Percentiles rank a stretch among this genome's conserved stretches.
Conservation (phyloP, 2,329 filamentous ascomycete genomes). For the Calonectria ilicicola region DNA sequence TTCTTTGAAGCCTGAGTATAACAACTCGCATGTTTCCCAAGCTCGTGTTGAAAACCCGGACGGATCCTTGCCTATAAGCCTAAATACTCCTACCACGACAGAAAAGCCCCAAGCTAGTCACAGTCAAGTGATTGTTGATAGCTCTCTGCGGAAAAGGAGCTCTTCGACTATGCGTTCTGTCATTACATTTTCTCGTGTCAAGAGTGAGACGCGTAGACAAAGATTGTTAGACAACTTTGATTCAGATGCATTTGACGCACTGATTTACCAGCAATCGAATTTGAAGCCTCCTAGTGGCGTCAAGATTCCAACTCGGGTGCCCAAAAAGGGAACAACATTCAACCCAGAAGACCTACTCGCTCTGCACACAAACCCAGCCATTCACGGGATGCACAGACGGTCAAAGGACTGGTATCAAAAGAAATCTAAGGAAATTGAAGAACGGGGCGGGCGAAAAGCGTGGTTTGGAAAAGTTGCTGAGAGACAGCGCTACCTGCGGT, state of each 20-base stretch:
- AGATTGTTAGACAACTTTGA: conserved; percentile 31
- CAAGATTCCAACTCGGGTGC: conserved; percentile 8
- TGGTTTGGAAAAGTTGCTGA: conserved; percentile 61
- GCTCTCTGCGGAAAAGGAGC: conserved; percentile 10
- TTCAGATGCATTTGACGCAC: conserved; percentile 50
- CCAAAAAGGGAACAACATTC: conserved; percentile 17
- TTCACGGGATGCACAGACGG: conserved; percentile 58
- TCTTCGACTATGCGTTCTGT: conserved; percentile 2
- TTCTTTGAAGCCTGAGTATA: conserved; percentile 4
- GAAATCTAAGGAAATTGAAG: conserved; percentile 63
- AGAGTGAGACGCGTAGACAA: conserved; percentile 22
- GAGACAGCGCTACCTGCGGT: conserved; percentile 50
- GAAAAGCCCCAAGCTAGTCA: conserved; percentile 8
- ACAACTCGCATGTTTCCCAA: conserved; percentile 4
- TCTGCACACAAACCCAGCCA: conserved; percentile 62
- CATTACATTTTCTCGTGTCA: conserved; percentile 12
- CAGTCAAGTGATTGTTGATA: conserved; percentile 25
- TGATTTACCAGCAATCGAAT: conserved; percentile 53
- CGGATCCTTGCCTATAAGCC: background rate
- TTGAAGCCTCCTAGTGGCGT: conserved; percentile 40
- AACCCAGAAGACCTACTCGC: conserved; percentile 51
- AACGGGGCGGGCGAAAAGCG: conserved; percentile 61
- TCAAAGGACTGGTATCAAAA: conserved; percentile 58
- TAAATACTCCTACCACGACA: background rate
- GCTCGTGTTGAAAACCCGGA: conserved; percentile 2